Conservation (phyloP, 2,329 filamentous ascomycete species). For the Xylariales sp. region DNA sequence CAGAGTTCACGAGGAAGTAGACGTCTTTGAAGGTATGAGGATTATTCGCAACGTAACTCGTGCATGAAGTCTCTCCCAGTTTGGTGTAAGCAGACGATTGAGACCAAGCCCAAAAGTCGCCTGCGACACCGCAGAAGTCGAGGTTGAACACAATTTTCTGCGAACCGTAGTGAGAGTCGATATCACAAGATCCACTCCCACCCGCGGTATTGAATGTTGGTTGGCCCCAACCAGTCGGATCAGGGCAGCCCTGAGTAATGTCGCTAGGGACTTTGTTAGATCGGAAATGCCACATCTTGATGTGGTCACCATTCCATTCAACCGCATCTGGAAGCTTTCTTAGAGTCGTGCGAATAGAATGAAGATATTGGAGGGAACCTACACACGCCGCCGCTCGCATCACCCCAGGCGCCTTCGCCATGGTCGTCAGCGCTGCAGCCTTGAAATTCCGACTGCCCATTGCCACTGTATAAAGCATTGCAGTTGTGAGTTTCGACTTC, state of each 20-base stretch:
- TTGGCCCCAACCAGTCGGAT: slow-evolving; percentile 12
- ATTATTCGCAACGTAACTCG: slow-evolving; percentile 16
- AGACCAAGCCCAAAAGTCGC: slow-evolving; percentile 15
- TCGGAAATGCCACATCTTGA: slow-evolving; percentile 64
- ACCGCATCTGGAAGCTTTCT: slow-evolving; percentile 48
- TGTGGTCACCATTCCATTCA: slow-evolving; percentile 55
- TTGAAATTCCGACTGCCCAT: slow-evolving; percentile 29
- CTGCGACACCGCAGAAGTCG: slow-evolving; percentile 15
- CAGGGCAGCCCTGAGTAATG: slow-evolving; percentile 29
- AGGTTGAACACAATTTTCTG: slow-evolving; percentile 24
- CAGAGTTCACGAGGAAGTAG: slow-evolving; percentile 17
- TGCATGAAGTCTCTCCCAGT: slow-evolving; percentile 12
- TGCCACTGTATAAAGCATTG: slow-evolving; percentile 1
- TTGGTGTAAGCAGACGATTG: slow-evolving; percentile 14
- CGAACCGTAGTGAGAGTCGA: slow-evolving; percentile 22
- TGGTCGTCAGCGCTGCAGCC: slow-evolving; percentile 38
- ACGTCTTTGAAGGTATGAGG: slow-evolving; percentile 12
- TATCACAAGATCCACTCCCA: slow-evolving; percentile 22
- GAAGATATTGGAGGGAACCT: slow-evolving; percentile 22
- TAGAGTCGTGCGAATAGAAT: slow-evolving; percentile 38
- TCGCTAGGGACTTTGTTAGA: slow-evolving; percentile 45
- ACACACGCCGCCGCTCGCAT: slow-evolving; percentile 36
- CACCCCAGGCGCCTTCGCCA: slow-evolving; percentile 32
- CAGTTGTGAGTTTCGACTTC: slow-evolving; percentile 33
- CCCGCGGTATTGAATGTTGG: slow-evolving; percentile 19